A percentile compares a stretch with the other conserved stretches of the same genome.
Conservation (phyloP, 768 basidiomycete genomes). For the Auricularia sp. region DNA sequence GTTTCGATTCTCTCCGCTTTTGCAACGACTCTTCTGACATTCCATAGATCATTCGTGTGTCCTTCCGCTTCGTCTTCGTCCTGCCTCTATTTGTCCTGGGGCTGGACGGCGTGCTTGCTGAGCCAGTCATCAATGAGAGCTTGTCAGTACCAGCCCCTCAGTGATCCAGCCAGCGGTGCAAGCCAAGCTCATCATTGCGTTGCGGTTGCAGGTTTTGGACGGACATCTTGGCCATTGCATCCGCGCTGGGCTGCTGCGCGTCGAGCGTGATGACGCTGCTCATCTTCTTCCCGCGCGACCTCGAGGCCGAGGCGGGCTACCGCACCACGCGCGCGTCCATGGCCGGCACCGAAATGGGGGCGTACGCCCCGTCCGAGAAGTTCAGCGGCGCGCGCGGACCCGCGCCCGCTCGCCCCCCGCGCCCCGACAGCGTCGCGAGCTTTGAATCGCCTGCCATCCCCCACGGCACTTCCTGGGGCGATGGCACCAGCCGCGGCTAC, state of each 20-base stretch:
- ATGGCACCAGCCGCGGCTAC: neutral
- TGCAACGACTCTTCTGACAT: neutral
- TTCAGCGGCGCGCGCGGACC: neutral
- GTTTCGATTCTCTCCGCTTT: conserved; percentile 17
- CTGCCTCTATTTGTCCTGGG: conserved; percentile 57
- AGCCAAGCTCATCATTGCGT: neutral
- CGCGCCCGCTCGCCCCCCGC: neutral
- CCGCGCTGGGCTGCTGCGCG: conserved; percentile 49
- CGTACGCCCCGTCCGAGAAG: neutral
- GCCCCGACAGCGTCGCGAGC: neutral
- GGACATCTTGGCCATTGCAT: conserved; percentile 46
- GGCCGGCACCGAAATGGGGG: neutral
- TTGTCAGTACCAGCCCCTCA: conserved; percentile 25
- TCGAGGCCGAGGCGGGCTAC: conserved; percentile 25
- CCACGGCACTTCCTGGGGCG: neutral
- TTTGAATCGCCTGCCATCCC: neutral
- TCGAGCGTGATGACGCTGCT: conserved; percentile 70
- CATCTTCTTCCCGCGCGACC: conserved; percentile 81
- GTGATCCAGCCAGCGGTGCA: neutral
- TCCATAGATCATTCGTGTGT: conserved; percentile 52
- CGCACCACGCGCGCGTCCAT: neutral
- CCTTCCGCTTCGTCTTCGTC: conserved; percentile 66
- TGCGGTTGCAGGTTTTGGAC: conserved; percentile 25
- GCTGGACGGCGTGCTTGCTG: conserved; percentile 54
- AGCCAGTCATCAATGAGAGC: conserved; percentile 50